phyloP scores from a whole-genome alignment of 768 basidiomycete species.

The Ephemerocybe angulata region DNA sequence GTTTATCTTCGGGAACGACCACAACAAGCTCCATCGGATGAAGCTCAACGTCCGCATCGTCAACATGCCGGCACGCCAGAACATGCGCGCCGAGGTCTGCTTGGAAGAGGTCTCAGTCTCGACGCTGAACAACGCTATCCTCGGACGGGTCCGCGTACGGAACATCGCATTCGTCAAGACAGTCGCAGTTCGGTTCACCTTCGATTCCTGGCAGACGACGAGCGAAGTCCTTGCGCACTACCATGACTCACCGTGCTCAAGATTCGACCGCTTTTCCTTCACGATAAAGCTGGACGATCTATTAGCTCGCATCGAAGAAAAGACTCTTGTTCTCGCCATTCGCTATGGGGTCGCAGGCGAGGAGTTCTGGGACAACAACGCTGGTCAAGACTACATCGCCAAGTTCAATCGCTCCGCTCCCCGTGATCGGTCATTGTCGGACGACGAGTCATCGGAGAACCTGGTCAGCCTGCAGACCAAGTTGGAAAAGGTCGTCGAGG shows the following conservation, averaged over 20 bases:
- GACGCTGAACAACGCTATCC: constrained; percentile 49
- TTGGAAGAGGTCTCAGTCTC: constrained; percentile 56
- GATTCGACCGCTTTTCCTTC: constrained; percentile 76
- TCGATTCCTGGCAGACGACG: constrained; percentile 95
- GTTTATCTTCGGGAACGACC: constrained; percentile 53
- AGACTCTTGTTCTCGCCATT: constrained; percentile 76
- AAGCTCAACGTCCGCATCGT: constrained; percentile 57
- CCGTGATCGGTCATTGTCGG: constrained; percentile 26
- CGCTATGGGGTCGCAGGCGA: constrained; percentile 64
- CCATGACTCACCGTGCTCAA: constrained; percentile 41
- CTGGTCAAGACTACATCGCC: constrained; percentile 71
- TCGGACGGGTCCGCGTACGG: constrained; percentile 74
- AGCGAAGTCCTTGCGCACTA: constrained; percentile 85
- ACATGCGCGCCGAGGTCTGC: constrained; percentile 41
- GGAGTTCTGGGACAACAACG: constrained; percentile 94
- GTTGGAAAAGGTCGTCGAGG: constrained; percentile 60
- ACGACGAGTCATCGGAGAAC: constrained; percentile 35
- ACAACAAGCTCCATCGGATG: constrained; percentile 26
- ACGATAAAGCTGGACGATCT: constrained; percentile 75
- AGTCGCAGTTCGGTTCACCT: constrained; percentile 86
- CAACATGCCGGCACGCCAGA: constrained; percentile 56
- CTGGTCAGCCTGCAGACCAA: constrained; percentile 62
- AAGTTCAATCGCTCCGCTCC: constrained; percentile 47
- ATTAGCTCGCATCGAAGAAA: constrained; percentile 72
- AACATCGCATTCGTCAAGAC: constrained; percentile 88